Evolutionary conservation across 768 basidiomycete genomes (phyloP).

Genomic region (Tulasnella sp.): DNA sequence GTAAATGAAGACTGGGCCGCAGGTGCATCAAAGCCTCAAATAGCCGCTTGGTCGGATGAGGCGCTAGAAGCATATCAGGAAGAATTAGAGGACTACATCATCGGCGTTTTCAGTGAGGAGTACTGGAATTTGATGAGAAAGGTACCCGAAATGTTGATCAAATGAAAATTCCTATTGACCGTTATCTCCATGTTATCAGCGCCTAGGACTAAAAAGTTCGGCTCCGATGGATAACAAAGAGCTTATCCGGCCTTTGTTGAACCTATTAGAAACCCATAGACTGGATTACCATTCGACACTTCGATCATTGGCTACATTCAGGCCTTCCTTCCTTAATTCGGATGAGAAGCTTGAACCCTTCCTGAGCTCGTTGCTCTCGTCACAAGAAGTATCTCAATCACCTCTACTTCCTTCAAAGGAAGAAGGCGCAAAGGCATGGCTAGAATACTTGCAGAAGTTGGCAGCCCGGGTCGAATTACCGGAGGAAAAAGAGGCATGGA

Average conservation of each 20-base stretch:
- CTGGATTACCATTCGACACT: conserved; percentile 88
- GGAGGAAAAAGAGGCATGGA: conserved; percentile 13
- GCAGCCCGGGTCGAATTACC: conserved; percentile 37
- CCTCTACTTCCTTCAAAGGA: conserved; percentile 21
- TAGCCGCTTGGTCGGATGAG: conserved; percentile 47
- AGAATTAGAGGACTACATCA: conserved; percentile 49
- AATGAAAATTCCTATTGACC: background rate
- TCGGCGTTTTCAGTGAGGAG: conserved; percentile 45
- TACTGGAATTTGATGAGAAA: conserved; percentile 61
- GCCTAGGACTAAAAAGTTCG: conserved; percentile 57
- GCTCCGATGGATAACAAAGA: conserved; percentile 44
- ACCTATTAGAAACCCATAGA: conserved; percentile 52
- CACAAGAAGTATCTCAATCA: conserved; percentile 21
- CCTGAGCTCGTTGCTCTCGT: too few species aligned
- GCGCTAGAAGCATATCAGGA: conserved; percentile 41
- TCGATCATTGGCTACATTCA: conserved; percentile 55
- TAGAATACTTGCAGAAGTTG: conserved; percentile 52
- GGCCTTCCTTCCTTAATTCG: conserved; percentile 25
- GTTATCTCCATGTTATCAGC: conserved; percentile 30
- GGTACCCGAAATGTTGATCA: conserved; percentile 26
- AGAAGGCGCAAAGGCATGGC: conserved; percentile 35
- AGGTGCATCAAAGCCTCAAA: conserved; percentile 35
- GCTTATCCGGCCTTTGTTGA: conserved; percentile 56
- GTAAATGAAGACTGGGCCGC: conserved; percentile 50
- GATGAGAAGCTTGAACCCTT: conserved; percentile 15